Evolutionary conservation across 1,284 basidiomycete genomes (phyloP).

Genomic region (Agaricales sp.): DNA sequence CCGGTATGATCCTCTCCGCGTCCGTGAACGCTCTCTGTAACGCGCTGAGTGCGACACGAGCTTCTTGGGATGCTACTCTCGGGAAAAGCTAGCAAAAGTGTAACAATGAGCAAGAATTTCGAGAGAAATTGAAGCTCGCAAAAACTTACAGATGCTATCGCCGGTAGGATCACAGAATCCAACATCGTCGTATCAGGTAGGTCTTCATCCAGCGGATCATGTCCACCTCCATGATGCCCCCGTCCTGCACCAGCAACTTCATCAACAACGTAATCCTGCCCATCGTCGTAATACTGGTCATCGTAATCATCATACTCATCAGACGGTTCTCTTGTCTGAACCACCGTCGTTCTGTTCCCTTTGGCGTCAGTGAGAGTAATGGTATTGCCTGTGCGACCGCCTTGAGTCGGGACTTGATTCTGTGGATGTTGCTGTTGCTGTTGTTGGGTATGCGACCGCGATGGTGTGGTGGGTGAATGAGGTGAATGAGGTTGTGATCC

Average conservation of each 20-base stretch:
- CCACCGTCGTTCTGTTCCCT: neutral
- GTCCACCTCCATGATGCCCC: slow-evolving; percentile 30
- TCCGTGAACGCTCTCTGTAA: slow-evolving; percentile 86
- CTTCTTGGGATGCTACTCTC: slow-evolving; percentile 81
- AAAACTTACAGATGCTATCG: slow-evolving; percentile 75
- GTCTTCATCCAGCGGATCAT: slow-evolving; percentile 46
- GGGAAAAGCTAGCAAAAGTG: slow-evolving; percentile 60
- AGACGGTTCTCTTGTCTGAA: slow-evolving; percentile 33
- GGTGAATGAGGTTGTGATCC: neutral
- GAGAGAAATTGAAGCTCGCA: slow-evolving; percentile 5
- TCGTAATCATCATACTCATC: slow-evolving; percentile 65
- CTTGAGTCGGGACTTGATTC: slow-evolving; percentile 12
- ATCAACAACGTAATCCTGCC: slow-evolving; percentile 20
- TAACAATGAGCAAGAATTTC: slow-evolving; percentile 9
- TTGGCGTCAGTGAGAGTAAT: neutral
- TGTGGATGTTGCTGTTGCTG: slow-evolving; percentile 8
- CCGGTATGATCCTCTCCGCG: slow-evolving; percentile 82
- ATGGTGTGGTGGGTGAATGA: slow-evolving; percentile 2
- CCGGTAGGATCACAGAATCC: slow-evolving; percentile 89
- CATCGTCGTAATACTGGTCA: slow-evolving; percentile 28
- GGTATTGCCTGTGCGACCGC: slow-evolving; percentile 8
- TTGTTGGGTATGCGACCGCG: slow-evolving; percentile 6
- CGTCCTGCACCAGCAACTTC: slow-evolving; percentile 19
- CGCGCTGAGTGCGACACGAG: slow-evolving; percentile 71
- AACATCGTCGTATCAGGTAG: slow-evolving; percentile 83